Base-by-base conservation (phyloP, 2,329 filamentous ascomycete genomes). In the Immersiporthe knoxdaviesiana region DNA sequence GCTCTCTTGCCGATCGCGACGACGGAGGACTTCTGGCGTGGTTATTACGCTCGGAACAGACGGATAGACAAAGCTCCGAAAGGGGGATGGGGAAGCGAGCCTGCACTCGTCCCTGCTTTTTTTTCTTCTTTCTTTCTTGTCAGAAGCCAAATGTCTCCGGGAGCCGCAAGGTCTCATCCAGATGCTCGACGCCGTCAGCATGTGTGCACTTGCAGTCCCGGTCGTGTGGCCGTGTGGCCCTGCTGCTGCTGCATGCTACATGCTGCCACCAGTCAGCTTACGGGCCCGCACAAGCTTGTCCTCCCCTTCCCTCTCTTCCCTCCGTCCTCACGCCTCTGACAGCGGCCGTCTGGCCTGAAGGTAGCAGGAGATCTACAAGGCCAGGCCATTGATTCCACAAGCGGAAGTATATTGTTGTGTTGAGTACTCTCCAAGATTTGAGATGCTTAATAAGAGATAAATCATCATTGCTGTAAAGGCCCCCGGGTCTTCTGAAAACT, bases 201-300 rank as follows among this genome's bases (percentile, higher is more conserved):
- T 6, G 54, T 27, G 54, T 27, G n/a, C 6, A 18, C 32, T 59
- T 27, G n/a, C 6, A 18, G 56, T 59, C 32, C 56, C 56, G 11
- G 32, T 59, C 56, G 32, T 21, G 54, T 30, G 56, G 56, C 56
- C 32, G n/a, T n/a, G n/a, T n/a, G n/a, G n/a, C n/a, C n/a, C 27
- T 58, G 54, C 56, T 59, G 56, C 21, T n/a, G 32, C 37, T 39
- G 37, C 35, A 35, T n/a, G 35, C 35, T 35, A 8, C 30, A 11
- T 72, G 65, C 18, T 70, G 62, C 63, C 52, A 47, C 7, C 21
- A 12, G 32, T 56, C 52, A 54, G 60, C 27, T 52, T 54, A 63
- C 21, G 12, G 44, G 59, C 37, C 21, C 37, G 32, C 32, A 41
- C 32, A 35, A 27, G 35, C 37, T 2, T 61, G 32, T 21, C 56